These are phyloP conservation scores for Neurospora tetraspora DNA, from an alignment of 495 filamentous ascomycete species.

Conservation along the genomic window DNA sequence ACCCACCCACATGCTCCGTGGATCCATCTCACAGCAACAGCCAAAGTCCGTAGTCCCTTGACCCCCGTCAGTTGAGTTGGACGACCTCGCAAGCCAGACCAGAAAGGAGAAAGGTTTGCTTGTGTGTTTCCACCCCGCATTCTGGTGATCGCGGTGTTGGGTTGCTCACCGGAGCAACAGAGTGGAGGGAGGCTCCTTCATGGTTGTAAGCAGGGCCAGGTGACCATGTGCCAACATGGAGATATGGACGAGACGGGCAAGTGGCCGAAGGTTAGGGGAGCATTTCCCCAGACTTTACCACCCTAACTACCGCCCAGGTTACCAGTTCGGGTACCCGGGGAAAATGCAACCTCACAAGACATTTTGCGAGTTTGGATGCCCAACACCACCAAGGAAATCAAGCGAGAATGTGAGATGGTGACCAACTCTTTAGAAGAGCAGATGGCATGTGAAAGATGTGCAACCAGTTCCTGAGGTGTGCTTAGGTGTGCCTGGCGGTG, in stretches of 20 bases:
- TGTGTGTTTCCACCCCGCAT: not conserved
- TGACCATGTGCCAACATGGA: conserved; percentile 15
- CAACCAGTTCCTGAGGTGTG: not conserved
- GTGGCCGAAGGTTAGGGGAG: conserved; percentile 8
- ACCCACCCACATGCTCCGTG: not conserved
- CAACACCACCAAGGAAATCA: not conserved
- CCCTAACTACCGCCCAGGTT: not conserved
- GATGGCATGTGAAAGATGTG: not conserved
- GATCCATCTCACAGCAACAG: not conserved
- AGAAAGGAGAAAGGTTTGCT: not conserved
- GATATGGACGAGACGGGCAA: conserved; percentile 16
- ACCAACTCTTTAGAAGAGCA: not conserved
- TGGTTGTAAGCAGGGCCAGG: conserved; percentile 3
- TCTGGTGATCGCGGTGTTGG: not conserved
- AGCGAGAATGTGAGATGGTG: not conserved
- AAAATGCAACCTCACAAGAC: not conserved
- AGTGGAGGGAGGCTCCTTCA: not conserved
- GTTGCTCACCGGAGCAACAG: not conserved
- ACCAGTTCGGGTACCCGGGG: not conserved
- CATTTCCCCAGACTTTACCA: not conserved
- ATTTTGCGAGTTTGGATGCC: not conserved
- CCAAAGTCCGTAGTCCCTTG: not conserved
- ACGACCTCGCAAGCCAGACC: not conserved
- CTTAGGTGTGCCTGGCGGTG: not conserved
- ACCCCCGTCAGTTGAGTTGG: not conserved